Evolutionary conservation across 352 stramenopile species (phyloP).

Genomic region (Pythium oligandrum): DNA sequence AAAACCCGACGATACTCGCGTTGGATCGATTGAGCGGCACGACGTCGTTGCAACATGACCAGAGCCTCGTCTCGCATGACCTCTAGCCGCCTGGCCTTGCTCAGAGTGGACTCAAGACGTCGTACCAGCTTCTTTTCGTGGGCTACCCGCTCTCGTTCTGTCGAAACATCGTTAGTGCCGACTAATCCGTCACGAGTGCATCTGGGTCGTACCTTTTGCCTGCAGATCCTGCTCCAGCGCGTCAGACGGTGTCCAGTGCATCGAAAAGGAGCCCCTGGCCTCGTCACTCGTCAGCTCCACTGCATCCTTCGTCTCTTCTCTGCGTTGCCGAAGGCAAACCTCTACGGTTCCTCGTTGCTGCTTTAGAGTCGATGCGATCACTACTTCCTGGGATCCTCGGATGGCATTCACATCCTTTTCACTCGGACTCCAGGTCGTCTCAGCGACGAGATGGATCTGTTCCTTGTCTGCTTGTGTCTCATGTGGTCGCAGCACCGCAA

Average conservation of each 20-base stretch:
- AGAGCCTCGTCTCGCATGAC: conserved; percentile 21
- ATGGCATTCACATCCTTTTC: conserved; percentile 35
- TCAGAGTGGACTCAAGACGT: conserved; percentile 25
- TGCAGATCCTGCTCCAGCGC: conserved; percentile 40
- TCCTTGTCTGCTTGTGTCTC: conserved; percentile 1
- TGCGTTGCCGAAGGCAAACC: conserved; percentile 22
- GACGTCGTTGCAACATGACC: conserved; percentile 17
- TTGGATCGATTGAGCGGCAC: conserved; percentile 31
- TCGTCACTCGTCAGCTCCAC: background rate
- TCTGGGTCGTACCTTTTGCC: conserved; percentile 26
- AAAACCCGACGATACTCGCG: conserved; percentile 19
- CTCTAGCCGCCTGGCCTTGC: conserved; percentile 14
- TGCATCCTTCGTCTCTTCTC: background rate
- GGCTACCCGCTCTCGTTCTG: conserved; percentile 12
- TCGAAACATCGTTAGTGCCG: too few species aligned
- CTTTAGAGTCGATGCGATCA: conserved; percentile 37
- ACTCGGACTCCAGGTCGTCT: conserved; percentile 23
- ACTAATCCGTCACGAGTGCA: too few species aligned
- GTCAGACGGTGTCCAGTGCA: conserved; percentile 55
- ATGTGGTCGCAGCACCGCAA: conserved; percentile 16
- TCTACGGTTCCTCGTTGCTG: conserved; percentile 29
- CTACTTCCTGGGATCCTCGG: conserved; percentile 31
- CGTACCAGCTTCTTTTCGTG: conserved; percentile 33
- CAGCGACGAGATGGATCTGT: conserved; percentile 30
- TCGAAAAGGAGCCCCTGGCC: conserved; percentile 23